phyloP scores from a whole-genome alignment of 1,284 basidiomycete genomes.

The Rhodotorula sp. region DNA sequence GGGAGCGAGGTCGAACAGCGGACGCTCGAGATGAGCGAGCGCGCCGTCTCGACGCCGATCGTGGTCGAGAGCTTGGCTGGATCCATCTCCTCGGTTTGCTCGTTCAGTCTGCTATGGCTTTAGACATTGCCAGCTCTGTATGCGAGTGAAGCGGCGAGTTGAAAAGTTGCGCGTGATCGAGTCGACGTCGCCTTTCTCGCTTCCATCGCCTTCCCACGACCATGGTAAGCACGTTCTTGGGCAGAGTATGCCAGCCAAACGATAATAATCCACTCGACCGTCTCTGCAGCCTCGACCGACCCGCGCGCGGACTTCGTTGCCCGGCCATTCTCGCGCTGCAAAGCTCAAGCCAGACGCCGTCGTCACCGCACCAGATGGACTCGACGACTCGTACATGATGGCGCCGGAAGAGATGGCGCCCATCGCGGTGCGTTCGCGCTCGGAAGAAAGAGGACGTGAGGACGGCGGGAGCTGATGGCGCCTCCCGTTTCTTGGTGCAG shows the following conservation, averaged over 20 bases:
- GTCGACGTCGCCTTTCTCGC: background rate
- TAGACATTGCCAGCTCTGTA: background rate
- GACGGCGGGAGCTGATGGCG: background rate
- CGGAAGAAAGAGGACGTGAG: background rate
- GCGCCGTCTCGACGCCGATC: slow-evolving; percentile 7
- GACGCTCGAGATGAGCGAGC: slow-evolving; percentile 23
- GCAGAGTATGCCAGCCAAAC: background rate
- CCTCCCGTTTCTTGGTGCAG: background rate
- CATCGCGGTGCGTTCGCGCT: slow-evolving; percentile 10
- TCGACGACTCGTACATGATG: slow-evolving; percentile 29
- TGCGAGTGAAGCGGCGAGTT: background rate
- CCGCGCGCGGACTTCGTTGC: slow-evolving; percentile 30
- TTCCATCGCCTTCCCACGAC: background rate
- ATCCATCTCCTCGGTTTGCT: background rate
- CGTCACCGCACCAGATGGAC: slow-evolving; percentile 15
- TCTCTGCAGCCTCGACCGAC: slow-evolving; percentile 27
- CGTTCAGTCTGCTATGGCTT: too few relatives aligned
- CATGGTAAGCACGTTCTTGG: background rate
- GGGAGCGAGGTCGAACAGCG: slow-evolving; percentile 24
- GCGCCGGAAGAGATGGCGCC: slow-evolving; percentile 19
- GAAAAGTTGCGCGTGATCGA: background rate
- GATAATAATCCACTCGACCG: background rate
- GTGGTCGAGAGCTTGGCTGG: background rate
- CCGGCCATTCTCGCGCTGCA: slow-evolving; percentile 25
- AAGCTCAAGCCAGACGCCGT: background rate